phyloP scores from a whole-genome alignment of 768 basidiomycete species.

The Mycena maculata region DNA sequence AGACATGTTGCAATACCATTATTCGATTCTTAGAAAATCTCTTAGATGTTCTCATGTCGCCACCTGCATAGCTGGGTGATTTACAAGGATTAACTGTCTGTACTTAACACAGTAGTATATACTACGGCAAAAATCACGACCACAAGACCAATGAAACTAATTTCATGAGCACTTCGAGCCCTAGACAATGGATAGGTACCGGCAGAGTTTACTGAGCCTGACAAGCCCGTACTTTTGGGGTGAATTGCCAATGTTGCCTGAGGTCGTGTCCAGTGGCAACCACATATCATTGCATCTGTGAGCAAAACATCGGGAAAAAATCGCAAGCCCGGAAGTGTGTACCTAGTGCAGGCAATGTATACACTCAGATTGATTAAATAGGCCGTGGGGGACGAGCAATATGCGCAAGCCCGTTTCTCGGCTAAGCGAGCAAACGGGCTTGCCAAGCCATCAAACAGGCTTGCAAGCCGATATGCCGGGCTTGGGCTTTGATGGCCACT shows the following conservation, averaged over 20 bases:
- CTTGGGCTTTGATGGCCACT: too few relatives aligned
- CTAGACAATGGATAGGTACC: background rate
- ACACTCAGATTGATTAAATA: conserved; percentile 8
- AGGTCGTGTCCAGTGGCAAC: conserved; percentile 1
- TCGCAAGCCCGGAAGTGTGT: background rate
- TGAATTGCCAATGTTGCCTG: conserved; percentile 2
- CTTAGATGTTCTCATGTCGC: background rate
- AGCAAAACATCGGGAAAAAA: conserved; percentile 1
- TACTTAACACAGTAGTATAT: background rate
- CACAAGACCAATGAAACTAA: background rate
- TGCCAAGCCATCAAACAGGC: background rate
- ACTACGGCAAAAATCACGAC: background rate
- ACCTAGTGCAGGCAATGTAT: background rate
- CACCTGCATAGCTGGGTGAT: background rate
- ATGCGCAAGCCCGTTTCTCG: too few relatives aligned
- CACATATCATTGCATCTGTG: conserved; percentile 7
- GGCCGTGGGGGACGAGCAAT: conserved; percentile 4
- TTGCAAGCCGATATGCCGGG: conserved; percentile 8
- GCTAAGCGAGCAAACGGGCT: background rate
- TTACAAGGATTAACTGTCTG: background rate
- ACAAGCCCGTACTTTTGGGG: conserved; percentile 1
- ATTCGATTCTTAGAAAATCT: background rate
- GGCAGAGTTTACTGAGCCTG: background rate
- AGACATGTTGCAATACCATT: background rate
- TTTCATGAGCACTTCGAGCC: background rate